Percentiles rank a stretch among this genome's conserved stretches.
These are phyloP conservation scores for Leonotis leonurus DNA, from an alignment of 257 asterid genomes.

Conservation along the genomic window DNA sequence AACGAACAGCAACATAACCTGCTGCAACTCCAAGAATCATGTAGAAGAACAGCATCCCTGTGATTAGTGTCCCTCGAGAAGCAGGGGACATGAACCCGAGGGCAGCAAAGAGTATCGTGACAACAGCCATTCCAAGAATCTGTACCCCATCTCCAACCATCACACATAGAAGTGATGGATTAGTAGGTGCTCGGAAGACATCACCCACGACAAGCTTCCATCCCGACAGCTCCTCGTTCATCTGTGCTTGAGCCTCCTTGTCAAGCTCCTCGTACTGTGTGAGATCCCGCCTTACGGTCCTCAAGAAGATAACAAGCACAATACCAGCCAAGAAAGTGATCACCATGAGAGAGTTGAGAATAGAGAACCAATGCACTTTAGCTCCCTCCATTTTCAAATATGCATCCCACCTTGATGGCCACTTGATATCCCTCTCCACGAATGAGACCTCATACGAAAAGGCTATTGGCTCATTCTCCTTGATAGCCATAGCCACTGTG, in stretches of 20 bases:
- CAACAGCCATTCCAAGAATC: conserved; percentile 85
- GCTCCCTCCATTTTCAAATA: conserved; percentile 92
- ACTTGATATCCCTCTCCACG: conserved; percentile 74
- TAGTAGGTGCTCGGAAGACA: conserved; percentile 67
- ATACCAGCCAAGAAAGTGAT: conserved; percentile 90
- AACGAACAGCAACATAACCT: conserved; percentile 81
- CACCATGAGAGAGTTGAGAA: conserved; percentile 81
- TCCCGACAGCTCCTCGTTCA: conserved; percentile 90
- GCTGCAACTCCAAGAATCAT: conserved; percentile 75
- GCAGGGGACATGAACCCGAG: conserved; percentile 95
- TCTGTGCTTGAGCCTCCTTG: conserved; percentile 87
- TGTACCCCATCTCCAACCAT: conserved; percentile 93
- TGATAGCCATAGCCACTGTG: conserved; percentile 50
- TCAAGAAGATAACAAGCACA: conserved; percentile 73
- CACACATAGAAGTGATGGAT: conserved; percentile 67
- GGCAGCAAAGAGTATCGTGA: conserved; percentile 78
- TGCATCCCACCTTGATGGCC: conserved; percentile 98
- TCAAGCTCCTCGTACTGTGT: conserved; percentile 79
- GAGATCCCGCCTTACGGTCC: conserved; percentile 83
- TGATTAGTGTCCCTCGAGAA: conserved; percentile 71
- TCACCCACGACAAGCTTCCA: conserved; percentile 92
- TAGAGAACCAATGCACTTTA: conserved; percentile 92
- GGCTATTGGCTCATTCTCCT: conserved; percentile 63
- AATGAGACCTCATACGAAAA: conserved; percentile 70
- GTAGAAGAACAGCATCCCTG: conserved; percentile 86